Conservation (phyloP, 108 stramenopile species). For the Chaetoceros tenuissimus region DNA sequence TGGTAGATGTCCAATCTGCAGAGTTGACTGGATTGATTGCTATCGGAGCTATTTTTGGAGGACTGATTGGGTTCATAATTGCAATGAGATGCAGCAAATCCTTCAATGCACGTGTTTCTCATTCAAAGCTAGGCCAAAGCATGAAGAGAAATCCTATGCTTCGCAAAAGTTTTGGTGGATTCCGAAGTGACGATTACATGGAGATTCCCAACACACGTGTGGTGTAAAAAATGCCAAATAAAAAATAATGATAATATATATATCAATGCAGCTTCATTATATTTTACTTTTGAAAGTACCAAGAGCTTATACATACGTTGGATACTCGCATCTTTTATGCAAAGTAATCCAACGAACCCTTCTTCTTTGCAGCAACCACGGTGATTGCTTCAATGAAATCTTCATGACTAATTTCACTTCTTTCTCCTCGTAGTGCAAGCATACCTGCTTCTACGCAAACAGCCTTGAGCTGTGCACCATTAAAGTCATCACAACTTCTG, state of each 20-base stretch:
- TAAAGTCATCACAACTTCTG: conserved; percentile 95
- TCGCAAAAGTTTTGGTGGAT: not conserved
- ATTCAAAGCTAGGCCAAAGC: not conserved
- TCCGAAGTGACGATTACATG: not conserved
- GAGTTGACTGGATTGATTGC: conserved; percentile 13
- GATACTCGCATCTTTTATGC: conserved; percentile 72
- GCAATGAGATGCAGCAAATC: conserved; percentile 53
- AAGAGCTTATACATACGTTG: too few relatives aligned
- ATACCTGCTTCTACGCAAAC: conserved; percentile 99
- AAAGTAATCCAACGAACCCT: conserved; percentile 95
- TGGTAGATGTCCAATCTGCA: conserved; percentile 12
- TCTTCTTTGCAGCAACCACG: conserved; percentile 98
- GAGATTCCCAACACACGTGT: not conserved
- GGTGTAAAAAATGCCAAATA: too few relatives aligned
- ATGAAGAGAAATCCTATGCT: not conserved
- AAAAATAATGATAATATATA: too few relatives aligned
- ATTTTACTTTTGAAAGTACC: too few relatives aligned
- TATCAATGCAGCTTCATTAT: too few relatives aligned
- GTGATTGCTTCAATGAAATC: conserved; percentile 97
- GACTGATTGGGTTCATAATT: conserved; percentile 42
- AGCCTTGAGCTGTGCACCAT: conserved; percentile 96
- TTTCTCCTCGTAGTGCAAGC: conserved; percentile 87
- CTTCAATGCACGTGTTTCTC: conserved; percentile 33
- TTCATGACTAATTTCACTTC: conserved; percentile 79
- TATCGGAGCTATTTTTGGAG: conserved; percentile 32